Base-by-base conservation (phyloP, 495 filamentous ascomycete genomes). In the Rostrohypoxylon terebratum region DNA sequence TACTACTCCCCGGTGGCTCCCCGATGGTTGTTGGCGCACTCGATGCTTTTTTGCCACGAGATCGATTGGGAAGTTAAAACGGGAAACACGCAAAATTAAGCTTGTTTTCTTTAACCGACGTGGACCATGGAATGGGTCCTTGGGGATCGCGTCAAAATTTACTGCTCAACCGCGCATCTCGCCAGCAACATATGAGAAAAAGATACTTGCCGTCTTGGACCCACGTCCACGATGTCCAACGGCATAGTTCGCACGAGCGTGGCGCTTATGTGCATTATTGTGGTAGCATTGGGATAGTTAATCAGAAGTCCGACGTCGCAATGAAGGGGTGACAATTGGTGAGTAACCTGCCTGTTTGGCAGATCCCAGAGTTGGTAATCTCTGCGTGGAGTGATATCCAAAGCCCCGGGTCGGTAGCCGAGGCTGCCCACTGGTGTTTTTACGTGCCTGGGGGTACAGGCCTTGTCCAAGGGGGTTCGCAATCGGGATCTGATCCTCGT, bases 401-500 rank as follows among this genome's bases (percentile, higher is more conserved):
- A 33, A 33, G 50, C 23, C 42, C 50, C 42, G 67, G 67, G 67
- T 23, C 42, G 34, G 10, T 47, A 13, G 40, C 21, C 23, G 58
- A 61, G 44, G 44, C 42, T 50, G 34, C 9, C 48, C 8, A 20
- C 28, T 28, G 42, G 16, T 45, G n/a, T 20, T 20, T 16, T 50
- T 33, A 45, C 50, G 44, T 33, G 40, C 25, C 44, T 33, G 25
- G 36, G 34, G 14, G 16, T 21, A 25, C 28, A 40, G 13, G 45
- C 44, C 23, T 5, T 5, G 53, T 33, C 34, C 31, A 44, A 44
- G 25, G 59, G 66, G 50, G 44, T 61, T 61, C 66, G 38, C 16
- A 59, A 58, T 69, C 66, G 71, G 66, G 65, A 65, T 73, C 60
- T 48, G 45, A 55, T 34, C 47, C 66, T 45, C 53, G 66, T n/a